Conservation (phyloP, 352 stramenopile genomes). For the Pythium sukuiense region DNA sequence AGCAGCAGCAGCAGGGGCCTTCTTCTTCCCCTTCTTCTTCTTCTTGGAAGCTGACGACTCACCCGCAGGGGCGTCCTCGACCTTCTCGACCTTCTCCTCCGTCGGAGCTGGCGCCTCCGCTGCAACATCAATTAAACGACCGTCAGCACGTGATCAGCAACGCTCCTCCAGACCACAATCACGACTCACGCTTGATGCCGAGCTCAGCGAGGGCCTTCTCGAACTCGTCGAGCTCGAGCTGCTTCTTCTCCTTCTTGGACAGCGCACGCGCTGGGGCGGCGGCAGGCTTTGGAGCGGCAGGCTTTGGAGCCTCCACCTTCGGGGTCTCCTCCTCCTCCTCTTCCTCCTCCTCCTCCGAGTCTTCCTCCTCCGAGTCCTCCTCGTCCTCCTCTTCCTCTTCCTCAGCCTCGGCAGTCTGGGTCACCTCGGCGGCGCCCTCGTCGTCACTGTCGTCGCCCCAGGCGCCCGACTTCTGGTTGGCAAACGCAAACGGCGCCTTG, state of each 20-base stretch:
- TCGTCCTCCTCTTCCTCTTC: slow-evolving; percentile 41
- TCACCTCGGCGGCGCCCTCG: slow-evolving; percentile 50
- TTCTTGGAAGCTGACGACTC: slow-evolving; percentile 27
- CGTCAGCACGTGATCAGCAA: slow-evolving; percentile 5
- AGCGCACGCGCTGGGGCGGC: slow-evolving; percentile 39
- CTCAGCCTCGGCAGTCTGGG: slow-evolving; percentile 20
- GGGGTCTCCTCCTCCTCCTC: slow-evolving; percentile 39
- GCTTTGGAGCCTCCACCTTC: slow-evolving; percentile 20
- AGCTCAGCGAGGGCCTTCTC: slow-evolving; percentile 65
- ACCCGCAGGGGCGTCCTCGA: slow-evolving; percentile 24
- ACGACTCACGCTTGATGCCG: slow-evolving; percentile 46
- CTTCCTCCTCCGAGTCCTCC: slow-evolving; percentile 38
- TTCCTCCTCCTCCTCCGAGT: slow-evolving; percentile 42
- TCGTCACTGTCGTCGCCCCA: slow-evolving; percentile 77
- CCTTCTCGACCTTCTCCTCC: slow-evolving; percentile 10
- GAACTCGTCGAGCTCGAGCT: slow-evolving; percentile 75
- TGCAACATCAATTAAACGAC: slow-evolving; percentile 3
- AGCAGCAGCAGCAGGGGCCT: slow-evolving; percentile 33
- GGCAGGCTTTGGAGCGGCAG: slow-evolving; percentile 34
- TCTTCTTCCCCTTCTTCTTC: slow-evolving; percentile 48
- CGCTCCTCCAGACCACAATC: background rate
- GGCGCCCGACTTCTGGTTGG: slow-evolving; percentile 65
- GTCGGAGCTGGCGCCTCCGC: slow-evolving; percentile 18
- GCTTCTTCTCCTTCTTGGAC: slow-evolving; percentile 84
- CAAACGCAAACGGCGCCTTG: slow-evolving; percentile 70